phyloP scores from a whole-genome alignment of 257 asterid species.

The Anisodus tanguticus region DNA sequence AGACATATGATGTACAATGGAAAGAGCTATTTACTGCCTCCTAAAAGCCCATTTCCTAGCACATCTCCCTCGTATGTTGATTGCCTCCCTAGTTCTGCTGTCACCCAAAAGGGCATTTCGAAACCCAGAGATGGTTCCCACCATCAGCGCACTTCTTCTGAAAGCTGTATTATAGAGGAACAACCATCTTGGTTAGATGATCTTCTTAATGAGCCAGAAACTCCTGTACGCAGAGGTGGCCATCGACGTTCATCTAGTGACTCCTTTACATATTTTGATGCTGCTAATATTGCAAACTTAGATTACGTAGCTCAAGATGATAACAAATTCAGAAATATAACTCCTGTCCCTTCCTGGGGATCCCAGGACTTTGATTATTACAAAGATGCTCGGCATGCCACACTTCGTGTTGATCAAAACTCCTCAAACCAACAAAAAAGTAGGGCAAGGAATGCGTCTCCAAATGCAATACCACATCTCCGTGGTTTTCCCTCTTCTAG shows the following conservation, averaged over 20 bases:
- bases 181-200: slow-evolving; percentile 64
- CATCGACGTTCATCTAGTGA: slow-evolving; percentile 63
- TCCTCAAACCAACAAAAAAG: slow-evolving; percentile 51
- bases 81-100: slow-evolving; percentile 56
- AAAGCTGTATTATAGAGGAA: slow-evolving; percentile 49
- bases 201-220: slow-evolving; percentile 59
- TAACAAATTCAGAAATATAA: slow-evolving; percentile 26
- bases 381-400: slow-evolving; percentile 51
- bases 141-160: slow-evolving; percentile 57
- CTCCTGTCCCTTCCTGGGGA: slow-evolving; percentile 53
- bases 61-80: slow-evolving; percentile 65
- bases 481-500: slow-evolving; percentile 59
- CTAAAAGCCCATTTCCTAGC: slow-evolving; percentile 87
- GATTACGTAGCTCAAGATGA: slow-evolving; percentile 36
- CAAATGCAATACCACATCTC: slow-evolving; percentile 48
- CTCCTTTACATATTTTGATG: slow-evolving; percentile 44
- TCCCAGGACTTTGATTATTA: slow-evolving; percentile 61
- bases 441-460: slow-evolving; percentile 67
- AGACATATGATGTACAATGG: slow-evolving; percentile 69
- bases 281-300: slow-evolving; percentile 32
- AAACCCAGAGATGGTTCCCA: slow-evolving; percentile 44
- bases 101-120: slow-evolving; percentile 53
- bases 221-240: slow-evolving; percentile 51
- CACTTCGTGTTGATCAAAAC: slow-evolving; percentile 55
- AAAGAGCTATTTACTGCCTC: slow-evolving; percentile 77